Percentiles rank a stretch among this genome's conserved stretches.
Conservation (phyloP, 2,329 filamentous ascomycete species). For the Colletotrichum acutatum region DNA sequence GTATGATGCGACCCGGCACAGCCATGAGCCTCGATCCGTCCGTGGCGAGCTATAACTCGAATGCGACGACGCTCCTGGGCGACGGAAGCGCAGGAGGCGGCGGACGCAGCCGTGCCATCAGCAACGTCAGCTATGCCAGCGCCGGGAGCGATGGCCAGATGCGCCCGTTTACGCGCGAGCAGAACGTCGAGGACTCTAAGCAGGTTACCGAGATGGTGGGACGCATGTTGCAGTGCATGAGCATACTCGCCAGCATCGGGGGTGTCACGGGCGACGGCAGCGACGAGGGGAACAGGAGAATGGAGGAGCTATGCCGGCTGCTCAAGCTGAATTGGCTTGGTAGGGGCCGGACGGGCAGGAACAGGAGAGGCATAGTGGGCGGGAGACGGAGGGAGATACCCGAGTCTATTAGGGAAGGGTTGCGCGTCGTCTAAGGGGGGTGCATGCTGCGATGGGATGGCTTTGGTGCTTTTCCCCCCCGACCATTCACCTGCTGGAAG, state of each 20-base stretch:
- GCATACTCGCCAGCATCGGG: conserved; percentile 80
- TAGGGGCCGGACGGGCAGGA: conserved; percentile 86
- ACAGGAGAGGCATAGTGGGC: conserved; percentile 90
- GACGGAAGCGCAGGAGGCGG: conserved; percentile 64
- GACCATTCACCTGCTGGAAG: not conserved
- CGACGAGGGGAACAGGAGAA: conserved; percentile 80
- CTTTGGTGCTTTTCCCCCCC: no score
- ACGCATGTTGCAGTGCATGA: conserved; percentile 95
- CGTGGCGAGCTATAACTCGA: conserved; percentile 82
- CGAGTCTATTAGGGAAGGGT: conserved; percentile 43
- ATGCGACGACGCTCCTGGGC: conserved; percentile 82
- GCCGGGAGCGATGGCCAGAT: conserved; percentile 58
- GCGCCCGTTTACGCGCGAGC: conserved; percentile 67
- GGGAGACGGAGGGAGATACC: conserved; percentile 59
- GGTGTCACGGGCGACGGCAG: conserved; percentile 56
- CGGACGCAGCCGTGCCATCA: conserved; percentile 82
- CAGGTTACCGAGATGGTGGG: conserved; percentile 95
- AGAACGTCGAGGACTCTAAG: conserved; percentile 75
- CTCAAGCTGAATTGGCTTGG: conserved; percentile 98
- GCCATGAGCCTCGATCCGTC: conserved; percentile 80
- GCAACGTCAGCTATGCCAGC: conserved; percentile 79
- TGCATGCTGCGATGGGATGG: not conserved
- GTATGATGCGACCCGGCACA: conserved; percentile 72
- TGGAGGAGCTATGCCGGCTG: conserved; percentile 85
- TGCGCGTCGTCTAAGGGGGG: conserved; percentile 50